phyloP scores from a whole-genome alignment of 2,329 filamentous ascomycete genomes.

The Ambrosiella xylebori region DNA sequence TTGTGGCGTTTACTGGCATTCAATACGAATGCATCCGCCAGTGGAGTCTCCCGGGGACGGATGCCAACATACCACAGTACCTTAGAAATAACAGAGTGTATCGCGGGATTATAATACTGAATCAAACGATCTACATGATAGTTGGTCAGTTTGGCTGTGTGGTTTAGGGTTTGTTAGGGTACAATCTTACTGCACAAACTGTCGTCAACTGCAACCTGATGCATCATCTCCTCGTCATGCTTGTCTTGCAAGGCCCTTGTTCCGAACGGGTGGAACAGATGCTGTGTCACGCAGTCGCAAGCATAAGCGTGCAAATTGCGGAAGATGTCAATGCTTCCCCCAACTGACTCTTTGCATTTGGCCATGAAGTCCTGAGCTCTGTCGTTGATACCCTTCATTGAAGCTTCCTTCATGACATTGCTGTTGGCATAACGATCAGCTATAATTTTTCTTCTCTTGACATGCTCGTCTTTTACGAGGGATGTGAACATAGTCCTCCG shows the following conservation, averaged over 20 bases:
- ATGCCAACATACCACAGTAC: constrained; percentile 29
- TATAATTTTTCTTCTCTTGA: constrained; percentile 42
- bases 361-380: constrained; percentile 37
- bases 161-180: not conserved
- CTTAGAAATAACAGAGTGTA: constrained; percentile 31
- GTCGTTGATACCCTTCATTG: constrained; percentile 39
- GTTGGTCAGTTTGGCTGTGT: not conserved
- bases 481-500: constrained; percentile 45
- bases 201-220: constrained; percentile 49
- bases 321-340: constrained; percentile 40
- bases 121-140: constrained; percentile 36
- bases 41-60: constrained; percentile 38
- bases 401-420: constrained; percentile 40
- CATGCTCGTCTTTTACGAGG: constrained; percentile 42
- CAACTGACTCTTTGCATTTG: constrained; percentile 29
- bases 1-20: constrained; percentile 29
- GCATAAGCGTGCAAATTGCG: constrained; percentile 49
- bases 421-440: constrained; percentile 53
- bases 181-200: constrained; percentile 42
- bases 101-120: constrained; percentile 35
- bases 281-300: constrained; percentile 50
- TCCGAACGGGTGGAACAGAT: constrained; percentile 51
- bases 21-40: constrained; percentile 42
- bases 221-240: constrained; percentile 48
- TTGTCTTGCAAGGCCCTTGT: constrained; percentile 38